phyloP scores from a whole-genome alignment of 2,329 filamentous ascomycete species.

The Ophiostoma populinum region DNA sequence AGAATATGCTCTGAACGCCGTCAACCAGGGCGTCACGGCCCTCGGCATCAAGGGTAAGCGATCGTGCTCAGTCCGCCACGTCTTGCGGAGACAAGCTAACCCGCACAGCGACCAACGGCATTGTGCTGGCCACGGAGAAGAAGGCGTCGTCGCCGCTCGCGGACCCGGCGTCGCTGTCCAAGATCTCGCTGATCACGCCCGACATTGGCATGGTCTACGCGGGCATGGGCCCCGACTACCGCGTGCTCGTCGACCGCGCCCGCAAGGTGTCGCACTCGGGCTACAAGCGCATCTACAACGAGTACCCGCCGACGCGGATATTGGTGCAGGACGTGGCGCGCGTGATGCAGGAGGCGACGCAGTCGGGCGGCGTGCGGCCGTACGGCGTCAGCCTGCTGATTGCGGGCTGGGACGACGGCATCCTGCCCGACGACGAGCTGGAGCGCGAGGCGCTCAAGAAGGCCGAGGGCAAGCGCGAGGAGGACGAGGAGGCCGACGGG shows the following conservation, averaged over 20 bases:
- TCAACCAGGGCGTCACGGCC: slow-evolving; percentile 97
- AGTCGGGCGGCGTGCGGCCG: slow-evolving; percentile 90
- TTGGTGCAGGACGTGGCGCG: slow-evolving; percentile 94
- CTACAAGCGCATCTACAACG: slow-evolving; percentile 99
- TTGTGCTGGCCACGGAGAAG: slow-evolving; percentile 97
- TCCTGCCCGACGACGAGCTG: slow-evolving; percentile 66
- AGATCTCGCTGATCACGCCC: slow-evolving; percentile 94
- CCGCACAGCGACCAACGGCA: slow-evolving; percentile 80
- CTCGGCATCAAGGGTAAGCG: slow-evolving; percentile 86
- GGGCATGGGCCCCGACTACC: slow-evolving; percentile 97
- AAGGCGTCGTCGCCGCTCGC: slow-evolving; percentile 96
- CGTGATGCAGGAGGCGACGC: slow-evolving; percentile 97
- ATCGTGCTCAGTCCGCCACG: background rate
- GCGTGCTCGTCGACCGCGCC: slow-evolving; percentile 91
- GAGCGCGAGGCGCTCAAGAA: slow-evolving; percentile 28
- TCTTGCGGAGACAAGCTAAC: background rate
- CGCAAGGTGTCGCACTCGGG: slow-evolving; percentile 95
- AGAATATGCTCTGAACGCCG: slow-evolving; percentile 99
- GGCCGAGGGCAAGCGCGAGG: slow-evolving; percentile 27
- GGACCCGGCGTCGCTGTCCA: slow-evolving; percentile 85
- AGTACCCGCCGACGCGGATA: slow-evolving; percentile 98
- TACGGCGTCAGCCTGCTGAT: slow-evolving; percentile 93
- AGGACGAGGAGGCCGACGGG: slow-evolving; percentile 19
- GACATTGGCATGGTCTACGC: slow-evolving; percentile 99
- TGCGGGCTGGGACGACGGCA: slow-evolving; percentile 94